Base-by-base conservation (phyloP, 148 eudicot genomes). In the Cornus kousa region DNA sequence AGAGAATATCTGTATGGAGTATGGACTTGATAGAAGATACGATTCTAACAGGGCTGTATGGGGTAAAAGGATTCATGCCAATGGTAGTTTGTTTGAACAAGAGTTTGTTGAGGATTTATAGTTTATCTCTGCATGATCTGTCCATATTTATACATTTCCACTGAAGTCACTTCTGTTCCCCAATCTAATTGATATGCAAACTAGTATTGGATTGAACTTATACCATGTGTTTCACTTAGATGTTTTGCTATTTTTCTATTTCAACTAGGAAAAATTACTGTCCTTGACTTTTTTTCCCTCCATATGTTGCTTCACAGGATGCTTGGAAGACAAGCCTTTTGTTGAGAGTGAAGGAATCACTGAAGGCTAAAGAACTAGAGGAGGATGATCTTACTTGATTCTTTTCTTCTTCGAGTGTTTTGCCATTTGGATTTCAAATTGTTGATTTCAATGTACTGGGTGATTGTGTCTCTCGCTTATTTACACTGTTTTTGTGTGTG, bases 291-390 rank as follows among this genome's bases (percentile, higher is more conserved):
- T 33, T 68, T 73, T 20, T 3, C 7, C 19, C 19, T 6, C 17
- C 4, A 62, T 62, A 62, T 19, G 22, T 69, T 71, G 62, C 39
- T 65, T 67, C 57, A 70, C 75, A 92, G 98, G 98, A 94, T 86
- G 87, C 90, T 37, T 91, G 95, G 98, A 92, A 88, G 86, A 94
- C 98, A 5, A 94, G 95, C 24, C 97, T 94, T 75, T 89, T 94
- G 28, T 85, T 92, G 74, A 91, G 98, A 88, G 97, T 94, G 80
- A 94, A 94, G 89, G 97, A 91, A 71, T 82, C 87, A 10, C 79
- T 94, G 83, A 94, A 91, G 88, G 91, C 88, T 67, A 91, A 91
- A 80, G 98, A 94, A 74, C 72, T 85, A 23, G 95, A 94, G 79
- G 98, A 91, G 62, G 98, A 92, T 75, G 98, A 94, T 85, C 91